These are phyloP conservation scores for Tuber brumale DNA, from an alignment of 495 filamentous ascomycete genomes.

Conservation along the genomic window DNA sequence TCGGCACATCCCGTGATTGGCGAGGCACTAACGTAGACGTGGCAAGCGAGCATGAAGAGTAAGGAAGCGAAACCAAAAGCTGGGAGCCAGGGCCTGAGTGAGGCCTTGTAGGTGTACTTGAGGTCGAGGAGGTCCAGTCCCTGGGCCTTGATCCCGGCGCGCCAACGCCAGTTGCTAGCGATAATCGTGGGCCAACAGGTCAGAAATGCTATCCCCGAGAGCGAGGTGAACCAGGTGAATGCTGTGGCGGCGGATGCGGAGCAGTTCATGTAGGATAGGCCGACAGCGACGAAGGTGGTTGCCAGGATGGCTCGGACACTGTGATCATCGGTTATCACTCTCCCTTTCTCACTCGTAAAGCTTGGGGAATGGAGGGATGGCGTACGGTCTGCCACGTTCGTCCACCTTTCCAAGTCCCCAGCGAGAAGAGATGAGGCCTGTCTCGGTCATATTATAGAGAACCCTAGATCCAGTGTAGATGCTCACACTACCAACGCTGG, in stretches of 20 bases:
- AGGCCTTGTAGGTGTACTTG: slow-evolving; percentile 25
- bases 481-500: slow-evolving; percentile 42
- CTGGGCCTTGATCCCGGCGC: slow-evolving; percentile 26
- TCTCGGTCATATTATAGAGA: slow-evolving; percentile 41
- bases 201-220: slow-evolving; percentile 27
- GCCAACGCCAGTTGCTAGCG: slow-evolving; percentile 27
- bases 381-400: slow-evolving; percentile 22
- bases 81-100: slow-evolving; percentile 14
- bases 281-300: slow-evolving; percentile 16
- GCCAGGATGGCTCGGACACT: slow-evolving; percentile 20
- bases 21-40: slow-evolving; percentile 24
- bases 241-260: slow-evolving; percentile 20
- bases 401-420: slow-evolving; percentile 24
- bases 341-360: not conserved
- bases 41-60: slow-evolving; percentile 23
- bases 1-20: slow-evolving; percentile 10
- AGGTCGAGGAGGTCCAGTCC: slow-evolving; percentile 12
- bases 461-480: slow-evolving; percentile 43
- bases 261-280: slow-evolving; percentile 30
- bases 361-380: not conserved
- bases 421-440: slow-evolving; percentile 29
- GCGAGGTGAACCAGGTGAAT: slow-evolving; percentile 30
- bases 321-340: not conserved
- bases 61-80: slow-evolving; percentile 22
- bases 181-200: slow-evolving; percentile 28